Evolutionary conservation across 1,284 basidiomycete species (phyloP).

Genomic region (Polyporus tsugae): DNA sequence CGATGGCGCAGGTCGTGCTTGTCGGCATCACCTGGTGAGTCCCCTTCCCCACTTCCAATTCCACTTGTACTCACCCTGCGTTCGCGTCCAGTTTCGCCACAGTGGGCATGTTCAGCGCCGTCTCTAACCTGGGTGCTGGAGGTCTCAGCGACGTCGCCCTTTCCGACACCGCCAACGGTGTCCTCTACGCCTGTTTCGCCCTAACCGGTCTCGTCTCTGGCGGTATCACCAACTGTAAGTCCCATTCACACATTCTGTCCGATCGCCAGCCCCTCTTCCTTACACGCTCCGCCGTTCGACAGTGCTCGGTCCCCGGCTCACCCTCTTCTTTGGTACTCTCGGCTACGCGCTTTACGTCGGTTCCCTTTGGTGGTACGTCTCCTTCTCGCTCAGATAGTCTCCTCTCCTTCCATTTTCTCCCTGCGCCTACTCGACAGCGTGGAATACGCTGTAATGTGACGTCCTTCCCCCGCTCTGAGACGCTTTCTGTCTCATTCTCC

Average conservation of each 20-base stretch:
- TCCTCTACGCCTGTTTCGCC: conserved; percentile 56
- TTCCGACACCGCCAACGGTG: conserved; percentile 51
- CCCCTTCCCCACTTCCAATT: conserved; percentile 11
- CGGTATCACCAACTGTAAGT: conserved; percentile 55
- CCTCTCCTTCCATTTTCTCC: not conserved
- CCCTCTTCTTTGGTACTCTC: conserved; percentile 56
- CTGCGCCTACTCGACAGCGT: not conserved
- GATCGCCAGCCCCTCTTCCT: not conserved
- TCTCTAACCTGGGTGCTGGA: conserved; percentile 55
- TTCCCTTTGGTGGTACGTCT: conserved; percentile 48
- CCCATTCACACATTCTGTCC: conserved; percentile 1
- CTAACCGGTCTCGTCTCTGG: conserved; percentile 57
- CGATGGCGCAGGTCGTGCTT: conserved; percentile 51
- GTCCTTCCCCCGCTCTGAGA: not conserved
- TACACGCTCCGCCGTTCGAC: conserved; percentile 28
- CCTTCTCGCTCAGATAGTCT: not conserved
- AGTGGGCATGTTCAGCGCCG: conserved; percentile 60
- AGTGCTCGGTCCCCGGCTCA: conserved; percentile 56
- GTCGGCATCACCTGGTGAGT: conserved; percentile 53
- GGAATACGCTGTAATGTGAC: not conserved
- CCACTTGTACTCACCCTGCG: conserved; percentile 17
- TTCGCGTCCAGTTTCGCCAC: conserved; percentile 45
- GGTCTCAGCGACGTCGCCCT: conserved; percentile 52
- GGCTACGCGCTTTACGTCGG: conserved; percentile 61
- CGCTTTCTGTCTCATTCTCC: not conserved